Evolutionary conservation across 176 grass and related monocot species (phyloP), one percentile per base, ranked within the genome.

Genomic region (Tillandsia leiboldiana): DNA sequence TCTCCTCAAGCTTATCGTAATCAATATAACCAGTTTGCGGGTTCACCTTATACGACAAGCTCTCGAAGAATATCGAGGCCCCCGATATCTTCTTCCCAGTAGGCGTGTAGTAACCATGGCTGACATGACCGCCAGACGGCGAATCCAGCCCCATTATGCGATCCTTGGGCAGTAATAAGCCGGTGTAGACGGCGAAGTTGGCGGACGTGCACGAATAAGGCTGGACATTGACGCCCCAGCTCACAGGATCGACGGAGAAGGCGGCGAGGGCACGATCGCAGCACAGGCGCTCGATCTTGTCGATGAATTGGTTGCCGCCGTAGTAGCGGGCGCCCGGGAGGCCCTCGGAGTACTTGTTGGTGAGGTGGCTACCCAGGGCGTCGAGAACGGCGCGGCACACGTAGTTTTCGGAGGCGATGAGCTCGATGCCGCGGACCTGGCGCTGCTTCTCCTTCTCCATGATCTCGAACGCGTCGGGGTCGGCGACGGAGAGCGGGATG

Each of bases 331-430:
- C 77, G 1, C 94, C 89, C 0, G 94, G 94, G 27, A 70, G 73
- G 0, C 94, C 94, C 80, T 99, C 94, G 8, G 87, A 93, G 72
- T 99, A 99, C 79, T 99, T 99, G 75, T 99, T 99, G n/a, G 94
- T 92, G 51, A 99, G 84, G 70, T 99, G 94, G 82, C 94, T 99
- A 54, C 94, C 94, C 10, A 99, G 89, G 18, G 94, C 86, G 26
- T 97, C 87, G 26, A 97, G 94, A 33, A 97, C 94, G 2, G 89
- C 89, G 51, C 86, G 94, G 84, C 94, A 97, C 53, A 87, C 94
- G 72, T 92, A 97, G 66, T 97, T 97, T 80, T 97, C 94, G 12
- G 94, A 97, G 10, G 94, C 94, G 28, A 97, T 85, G 9, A 97
- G 84, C 86, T 97, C 94, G 80, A 97, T 90, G 12, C 94, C 94